Conservation (phyloP, 805 yeast genomes). For the Candida andamanensis region DNA sequence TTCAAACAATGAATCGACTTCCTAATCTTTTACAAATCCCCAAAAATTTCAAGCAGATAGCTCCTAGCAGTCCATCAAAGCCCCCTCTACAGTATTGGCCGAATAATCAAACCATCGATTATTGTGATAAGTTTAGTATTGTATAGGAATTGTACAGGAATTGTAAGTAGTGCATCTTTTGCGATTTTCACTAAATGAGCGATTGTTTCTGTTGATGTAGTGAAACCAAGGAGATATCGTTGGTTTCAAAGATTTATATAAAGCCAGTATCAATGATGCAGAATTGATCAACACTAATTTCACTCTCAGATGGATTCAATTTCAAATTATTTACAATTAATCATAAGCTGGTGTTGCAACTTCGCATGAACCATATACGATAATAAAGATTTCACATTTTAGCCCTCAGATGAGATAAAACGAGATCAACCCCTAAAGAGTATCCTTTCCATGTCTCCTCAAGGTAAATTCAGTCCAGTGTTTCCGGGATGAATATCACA, state of each 20-base stretch:
- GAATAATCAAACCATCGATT: constrained; percentile 33
- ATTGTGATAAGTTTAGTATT: constrained; percentile 21
- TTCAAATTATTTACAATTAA: constrained; percentile 19
- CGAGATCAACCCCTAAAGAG: constrained; percentile 25
- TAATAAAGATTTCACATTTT: constrained; percentile 53
- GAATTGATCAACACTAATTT: constrained; percentile 64
- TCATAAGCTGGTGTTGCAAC: constrained; percentile 59
- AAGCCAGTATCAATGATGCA: constrained; percentile 65
- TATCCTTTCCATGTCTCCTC: constrained; percentile 52
- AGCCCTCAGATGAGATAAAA: constrained; percentile 23
- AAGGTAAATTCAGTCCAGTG: constrained; percentile 58
- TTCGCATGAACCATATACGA: constrained; percentile 72
- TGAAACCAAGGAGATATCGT: neutral
- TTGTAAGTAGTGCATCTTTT: no score
- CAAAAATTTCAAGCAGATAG: constrained; percentile 19
- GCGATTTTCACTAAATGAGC: no score
- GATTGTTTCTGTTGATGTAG: constrained; percentile 18
- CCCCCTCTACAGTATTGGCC: constrained; percentile 24
- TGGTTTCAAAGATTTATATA: constrained; percentile 36
- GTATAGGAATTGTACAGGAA: no score
- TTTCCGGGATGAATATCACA: no score
- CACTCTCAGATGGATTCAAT: constrained; percentile 42
- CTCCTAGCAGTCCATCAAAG: constrained; percentile 19
- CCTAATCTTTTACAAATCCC: constrained; percentile 13
- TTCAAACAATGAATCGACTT: neutral